Evolutionary conservation across 2,329 filamentous ascomycete genomes (phyloP).

Genomic region (Aspergillus ochraceoroseus): DNA sequence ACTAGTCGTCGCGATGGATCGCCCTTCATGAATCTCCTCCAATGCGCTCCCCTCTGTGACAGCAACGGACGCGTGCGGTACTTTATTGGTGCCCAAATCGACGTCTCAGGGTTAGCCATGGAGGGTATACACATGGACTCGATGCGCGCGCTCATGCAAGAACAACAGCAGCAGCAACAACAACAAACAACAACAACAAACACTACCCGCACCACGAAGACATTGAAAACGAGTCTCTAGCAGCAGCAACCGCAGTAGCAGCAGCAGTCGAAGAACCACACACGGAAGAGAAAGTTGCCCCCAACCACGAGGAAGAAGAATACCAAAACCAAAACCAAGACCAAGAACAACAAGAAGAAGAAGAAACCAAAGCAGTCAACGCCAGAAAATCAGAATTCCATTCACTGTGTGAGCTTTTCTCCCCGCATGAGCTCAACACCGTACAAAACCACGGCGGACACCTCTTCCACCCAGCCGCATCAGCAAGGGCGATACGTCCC

Average conservation of each 20-base stretch:
- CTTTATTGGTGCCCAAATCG: slow-evolving; percentile 67
- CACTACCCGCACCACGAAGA: neutral
- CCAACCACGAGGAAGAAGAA: too few species aligned
- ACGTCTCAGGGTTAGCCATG: slow-evolving; percentile 64
- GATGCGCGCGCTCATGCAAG: slow-evolving; percentile 37
- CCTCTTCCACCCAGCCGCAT: slow-evolving; percentile 29
- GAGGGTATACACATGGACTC: slow-evolving; percentile 62
- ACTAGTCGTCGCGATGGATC: slow-evolving; percentile 64
- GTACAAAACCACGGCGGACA: slow-evolving; percentile 60
- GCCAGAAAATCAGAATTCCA: slow-evolving; percentile 59
- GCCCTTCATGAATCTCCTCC: slow-evolving; percentile 71
- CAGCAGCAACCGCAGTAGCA: too few species aligned
- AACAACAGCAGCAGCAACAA: neutral
- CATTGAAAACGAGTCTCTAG: too few species aligned
- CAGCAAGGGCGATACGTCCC: neutral
- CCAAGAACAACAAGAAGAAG: slow-evolving; percentile 4
- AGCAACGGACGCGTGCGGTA: slow-evolving; percentile 63
- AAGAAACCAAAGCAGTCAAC: slow-evolving; percentile 26
- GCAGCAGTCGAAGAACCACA: too few species aligned
- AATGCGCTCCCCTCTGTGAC: slow-evolving; percentile 67
- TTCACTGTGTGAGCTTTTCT: slow-evolving; percentile 65
- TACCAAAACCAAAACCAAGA: neutral
- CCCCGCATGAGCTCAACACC: slow-evolving; percentile 60
- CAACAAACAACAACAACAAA: neutral
- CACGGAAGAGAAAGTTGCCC: too few species aligned